Conservation (phyloP, 352 stramenopile genomes). For the Phytophthora fragariaefolia region DNA sequence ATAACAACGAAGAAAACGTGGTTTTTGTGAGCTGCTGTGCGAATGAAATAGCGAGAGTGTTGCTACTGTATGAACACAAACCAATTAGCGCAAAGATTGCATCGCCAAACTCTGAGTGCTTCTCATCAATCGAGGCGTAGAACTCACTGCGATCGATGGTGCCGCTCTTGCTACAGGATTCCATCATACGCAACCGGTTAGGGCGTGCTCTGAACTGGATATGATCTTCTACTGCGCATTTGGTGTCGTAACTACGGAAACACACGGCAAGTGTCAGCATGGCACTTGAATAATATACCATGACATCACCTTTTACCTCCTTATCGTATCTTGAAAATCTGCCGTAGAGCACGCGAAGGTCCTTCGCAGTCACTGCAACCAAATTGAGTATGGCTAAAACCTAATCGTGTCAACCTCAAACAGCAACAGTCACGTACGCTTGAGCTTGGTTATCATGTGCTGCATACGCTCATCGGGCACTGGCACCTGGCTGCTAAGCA, state of each 20-base stretch:
- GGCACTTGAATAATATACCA: not conserved
- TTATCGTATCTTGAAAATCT: constrained; percentile 71
- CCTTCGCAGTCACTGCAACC: constrained; percentile 61
- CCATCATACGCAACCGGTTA: not conserved
- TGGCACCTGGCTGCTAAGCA: constrained; percentile 57
- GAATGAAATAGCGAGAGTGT: not conserved
- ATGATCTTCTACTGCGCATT: not conserved
- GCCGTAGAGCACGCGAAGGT: constrained; percentile 58
- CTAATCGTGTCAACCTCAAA: not conserved
- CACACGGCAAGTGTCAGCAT: not conserved
- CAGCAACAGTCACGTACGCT: constrained; percentile 35
- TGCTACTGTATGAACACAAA: constrained; percentile 1
- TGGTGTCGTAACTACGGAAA: not conserved
- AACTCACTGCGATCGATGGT: constrained; percentile 77
- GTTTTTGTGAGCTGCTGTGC: not conserved
- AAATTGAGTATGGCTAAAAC: not conserved
- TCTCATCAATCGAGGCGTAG: constrained; percentile 72
- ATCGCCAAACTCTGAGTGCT: constrained; percentile 74
- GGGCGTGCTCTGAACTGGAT: not conserved
- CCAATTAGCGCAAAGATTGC: constrained; percentile 78
- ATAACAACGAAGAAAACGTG: not conserved
- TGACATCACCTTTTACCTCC: constrained; percentile 43
- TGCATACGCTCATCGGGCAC: constrained; percentile 73
- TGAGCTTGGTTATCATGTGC: constrained; percentile 73
- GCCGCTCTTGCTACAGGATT: constrained; percentile 56